Percentiles rank a stretch among this genome's conserved stretches.
phyloP scores from a whole-genome alignment of 352 stramenopile species.

The Hyphochytrium catenoides region DNA sequence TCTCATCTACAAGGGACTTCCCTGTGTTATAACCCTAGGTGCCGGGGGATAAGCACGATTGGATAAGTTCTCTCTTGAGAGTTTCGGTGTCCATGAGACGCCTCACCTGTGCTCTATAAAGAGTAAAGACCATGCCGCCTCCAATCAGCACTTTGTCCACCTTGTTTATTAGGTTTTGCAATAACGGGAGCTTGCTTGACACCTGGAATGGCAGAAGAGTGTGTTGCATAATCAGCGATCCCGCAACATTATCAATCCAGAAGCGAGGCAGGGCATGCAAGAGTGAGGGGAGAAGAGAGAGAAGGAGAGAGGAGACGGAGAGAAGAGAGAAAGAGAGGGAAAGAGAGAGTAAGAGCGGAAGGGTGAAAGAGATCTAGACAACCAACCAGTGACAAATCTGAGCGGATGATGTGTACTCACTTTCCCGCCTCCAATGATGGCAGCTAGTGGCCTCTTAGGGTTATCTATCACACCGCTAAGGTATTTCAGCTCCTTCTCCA shows the following conservation, averaged over 20 bases:
- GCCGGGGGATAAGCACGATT: neutral
- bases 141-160: constrained; percentile 88
- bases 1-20: constrained; percentile 81
- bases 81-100: neutral
- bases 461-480: constrained; percentile 60
- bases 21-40: constrained; percentile 68
- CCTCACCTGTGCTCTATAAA: constrained; percentile 72
- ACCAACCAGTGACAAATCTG: neutral
- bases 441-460: constrained; percentile 72
- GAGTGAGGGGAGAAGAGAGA: constrained; percentile 16
- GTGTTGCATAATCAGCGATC: neutral
- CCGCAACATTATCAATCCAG: neutral
- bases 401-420: constrained; percentile 13
- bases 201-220: constrained; percentile 11
- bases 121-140: constrained; percentile 92
- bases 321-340: too few relatives aligned
- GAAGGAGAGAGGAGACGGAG: too few relatives aligned
- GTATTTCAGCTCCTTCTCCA: constrained; percentile 96
- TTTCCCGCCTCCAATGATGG: constrained; percentile 88
- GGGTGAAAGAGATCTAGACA: neutral
- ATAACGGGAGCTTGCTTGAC: constrained; percentile 83
- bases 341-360: too few relatives aligned
- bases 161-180: constrained; percentile 82
- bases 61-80: neutral
- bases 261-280: neutral